Conservation (phyloP, 805 yeast species). For the Starmerella potacharoeniae region DNA sequence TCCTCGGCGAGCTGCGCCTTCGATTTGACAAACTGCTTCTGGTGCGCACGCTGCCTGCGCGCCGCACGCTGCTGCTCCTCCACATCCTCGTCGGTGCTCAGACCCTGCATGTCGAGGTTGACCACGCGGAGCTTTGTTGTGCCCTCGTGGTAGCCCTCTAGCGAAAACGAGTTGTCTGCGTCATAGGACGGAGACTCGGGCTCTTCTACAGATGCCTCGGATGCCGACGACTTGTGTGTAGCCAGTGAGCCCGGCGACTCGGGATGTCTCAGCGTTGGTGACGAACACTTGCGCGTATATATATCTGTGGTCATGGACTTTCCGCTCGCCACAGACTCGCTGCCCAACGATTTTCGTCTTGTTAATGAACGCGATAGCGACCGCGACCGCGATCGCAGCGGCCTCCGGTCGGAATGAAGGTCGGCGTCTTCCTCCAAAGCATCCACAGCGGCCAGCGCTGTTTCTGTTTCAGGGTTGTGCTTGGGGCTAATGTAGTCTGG, state of each 20-base stretch:
- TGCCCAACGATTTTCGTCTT: neutral
- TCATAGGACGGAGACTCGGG: constrained; percentile 7
- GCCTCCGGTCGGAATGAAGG: neutral
- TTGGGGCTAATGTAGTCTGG: neutral
- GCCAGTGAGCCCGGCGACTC: neutral
- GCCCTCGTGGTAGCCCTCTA: constrained; percentile 20
- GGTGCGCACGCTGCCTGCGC: neutral
- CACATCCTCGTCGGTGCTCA: neutral
- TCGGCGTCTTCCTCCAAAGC: constrained; percentile 10
- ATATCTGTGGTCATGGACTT: constrained; percentile 11
- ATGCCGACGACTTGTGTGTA: neutral
- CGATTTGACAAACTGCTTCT: constrained; percentile 16
- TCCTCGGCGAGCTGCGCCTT: constrained; percentile 22
- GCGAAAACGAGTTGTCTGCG: constrained; percentile 8
- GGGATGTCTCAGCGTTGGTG: neutral
- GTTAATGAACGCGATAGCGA: neutral
- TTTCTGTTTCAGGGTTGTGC: constrained; percentile 4
- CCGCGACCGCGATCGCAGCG: neutral
- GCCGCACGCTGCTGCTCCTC: neutral
- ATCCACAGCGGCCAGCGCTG: constrained; percentile 15
- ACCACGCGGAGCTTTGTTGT: constrained; percentile 18
- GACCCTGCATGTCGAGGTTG: constrained; percentile 8
- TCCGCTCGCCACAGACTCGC: neutral
- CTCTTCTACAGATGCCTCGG: constrained; percentile 1
- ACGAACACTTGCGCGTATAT: constrained; percentile 20